These are phyloP conservation scores for Diaporthe vaccinii DNA, from an alignment of 2,329 filamentous ascomycete species.

Conservation along the genomic window DNA sequence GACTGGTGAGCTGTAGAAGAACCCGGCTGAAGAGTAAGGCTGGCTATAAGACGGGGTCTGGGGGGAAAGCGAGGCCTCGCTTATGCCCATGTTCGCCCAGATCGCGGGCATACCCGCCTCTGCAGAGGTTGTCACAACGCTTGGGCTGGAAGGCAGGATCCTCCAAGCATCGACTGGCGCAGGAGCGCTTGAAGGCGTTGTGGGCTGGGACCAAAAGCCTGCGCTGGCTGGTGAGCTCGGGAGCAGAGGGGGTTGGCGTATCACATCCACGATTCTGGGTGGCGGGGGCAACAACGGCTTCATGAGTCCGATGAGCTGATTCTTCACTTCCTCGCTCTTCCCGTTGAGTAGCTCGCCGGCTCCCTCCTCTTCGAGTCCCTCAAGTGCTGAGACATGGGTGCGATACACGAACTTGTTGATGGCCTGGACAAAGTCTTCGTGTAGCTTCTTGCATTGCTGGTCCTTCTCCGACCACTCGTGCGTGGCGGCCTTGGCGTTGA, in stretches of 20 bases:
- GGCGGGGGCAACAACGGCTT: constrained; percentile 88
- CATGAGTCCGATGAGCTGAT: constrained; percentile 85
- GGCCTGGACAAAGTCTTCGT: constrained; percentile 95
- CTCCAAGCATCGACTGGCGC: constrained; percentile 89
- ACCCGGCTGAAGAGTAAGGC: constrained; percentile 78
- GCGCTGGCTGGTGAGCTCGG: constrained; percentile 83
- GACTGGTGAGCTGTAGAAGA: constrained; percentile 86
- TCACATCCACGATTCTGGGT: constrained; percentile 88
- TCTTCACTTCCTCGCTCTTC: constrained; percentile 94
- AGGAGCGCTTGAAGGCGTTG: constrained; percentile 74
- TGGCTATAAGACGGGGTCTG: constrained; percentile 85
- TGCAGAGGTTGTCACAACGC: constrained; percentile 76
- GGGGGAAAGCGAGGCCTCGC: constrained; percentile 78
- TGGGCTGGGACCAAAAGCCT: constrained; percentile 84
- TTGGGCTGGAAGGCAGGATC: constrained; percentile 89
- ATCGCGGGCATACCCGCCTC: constrained; percentile 75
- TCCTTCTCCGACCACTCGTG: constrained; percentile 98
- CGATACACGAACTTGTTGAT: constrained; percentile 98
- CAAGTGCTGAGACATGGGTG: constrained; percentile 87
- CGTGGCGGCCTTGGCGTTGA: constrained; percentile 88
- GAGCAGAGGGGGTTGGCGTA: constrained; percentile 87
- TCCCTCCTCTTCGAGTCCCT: constrained; percentile 96
- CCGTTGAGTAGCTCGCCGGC: constrained; percentile 93
- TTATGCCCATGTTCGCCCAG: constrained; percentile 85
- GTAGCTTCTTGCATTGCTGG: constrained; percentile 94